Conservation (phyloP, 768 basidiomycete genomes). For the Phallus indusiatus region DNA sequence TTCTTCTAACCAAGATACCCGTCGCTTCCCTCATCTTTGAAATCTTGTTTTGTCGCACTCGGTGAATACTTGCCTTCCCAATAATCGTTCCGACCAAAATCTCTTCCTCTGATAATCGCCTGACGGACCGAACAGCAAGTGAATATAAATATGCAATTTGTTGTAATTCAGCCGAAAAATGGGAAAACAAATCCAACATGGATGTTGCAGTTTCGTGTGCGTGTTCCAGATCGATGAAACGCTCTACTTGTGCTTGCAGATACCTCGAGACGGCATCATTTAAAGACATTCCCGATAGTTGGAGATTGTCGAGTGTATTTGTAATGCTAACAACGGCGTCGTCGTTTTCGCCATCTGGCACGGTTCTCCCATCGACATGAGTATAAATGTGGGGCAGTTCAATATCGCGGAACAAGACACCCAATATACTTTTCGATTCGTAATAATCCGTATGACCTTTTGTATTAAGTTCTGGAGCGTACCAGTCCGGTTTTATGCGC, state of each 20-base stretch:
- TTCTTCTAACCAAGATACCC: slow-evolving; percentile 37
- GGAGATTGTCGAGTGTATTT: background rate
- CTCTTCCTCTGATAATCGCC: slow-evolving; percentile 51
- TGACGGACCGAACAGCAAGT: slow-evolving; percentile 30
- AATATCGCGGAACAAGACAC: slow-evolving; percentile 52
- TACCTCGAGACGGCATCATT: background rate
- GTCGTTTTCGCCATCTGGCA: slow-evolving; percentile 11
- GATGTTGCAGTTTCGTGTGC: slow-evolving; percentile 6
- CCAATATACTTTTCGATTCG: slow-evolving; percentile 44
- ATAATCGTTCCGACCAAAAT: slow-evolving; percentile 56
- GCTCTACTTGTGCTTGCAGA: background rate
- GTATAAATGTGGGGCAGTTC: slow-evolving; percentile 34
- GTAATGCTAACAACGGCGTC: background rate
- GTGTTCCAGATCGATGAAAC: slow-evolving; percentile 15
- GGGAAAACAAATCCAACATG: slow-evolving; percentile 16
- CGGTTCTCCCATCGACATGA: slow-evolving; percentile 6
- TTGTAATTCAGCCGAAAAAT: slow-evolving; percentile 39
- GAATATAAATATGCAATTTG: slow-evolving; percentile 39
- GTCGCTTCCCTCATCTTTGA: slow-evolving; percentile 45
- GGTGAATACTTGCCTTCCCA: slow-evolving; percentile 50
- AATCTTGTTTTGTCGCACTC: slow-evolving; percentile 44
- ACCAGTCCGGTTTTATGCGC: slow-evolving; percentile 47
- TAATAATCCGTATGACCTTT: slow-evolving; percentile 35
- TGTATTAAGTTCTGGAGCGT: slow-evolving; percentile 38
- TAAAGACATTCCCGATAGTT: background rate